Base-by-base conservation (phyloP, 768 basidiomycete species). In the Mrakia hoshinonis region DNA sequence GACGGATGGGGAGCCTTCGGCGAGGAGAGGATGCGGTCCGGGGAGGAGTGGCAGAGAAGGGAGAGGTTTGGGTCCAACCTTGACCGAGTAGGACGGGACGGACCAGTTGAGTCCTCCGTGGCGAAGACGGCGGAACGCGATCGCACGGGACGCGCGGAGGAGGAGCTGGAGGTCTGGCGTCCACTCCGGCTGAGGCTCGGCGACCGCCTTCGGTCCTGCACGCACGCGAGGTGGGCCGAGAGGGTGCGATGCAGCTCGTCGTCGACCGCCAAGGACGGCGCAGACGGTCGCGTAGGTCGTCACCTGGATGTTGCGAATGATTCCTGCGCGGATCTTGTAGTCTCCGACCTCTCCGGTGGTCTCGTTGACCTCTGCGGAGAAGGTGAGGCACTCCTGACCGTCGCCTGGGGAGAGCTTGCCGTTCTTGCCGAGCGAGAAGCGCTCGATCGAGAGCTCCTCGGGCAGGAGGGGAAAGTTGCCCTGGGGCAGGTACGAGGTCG, bases 381-480 rank as follows among this genome's bases (percentile, higher is more conserved):
- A 92, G 0, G 91, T 87, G 74, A 99, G 75, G 1, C 87, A 87
- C 7, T 83, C 84, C 74, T 88, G 86, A 0, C 65, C 70, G 3
- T 72, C 26, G 11, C 77, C 75, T 43, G 73, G 18, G 55, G 75
- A 51, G 24, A 70, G 66, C 7, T 71, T 75, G 29, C 80, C 76
- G 38, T 51, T 39, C 26, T 39, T 47, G 29, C 85, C 85, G 55
- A 87, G 78, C 75, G 84, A 85, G 76, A 85, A 79, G 34, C 81
- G 81, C 22, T 70, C 69, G 76, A 78, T 78, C 24, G 77, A 69
- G 39, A 79, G 73, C 12, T 73, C 79, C 24, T 80, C 77, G 5
- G 92, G 90, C n/a, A 98, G 83, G 81, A 98, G 87, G 0, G 89
- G 85, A 77, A 81, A 84, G 1, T 86, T 83, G 31, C 83, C 81